These are phyloP conservation scores for Croton setiger DNA, from an alignment of 441 rosid species.

Conservation along the genomic window DNA sequence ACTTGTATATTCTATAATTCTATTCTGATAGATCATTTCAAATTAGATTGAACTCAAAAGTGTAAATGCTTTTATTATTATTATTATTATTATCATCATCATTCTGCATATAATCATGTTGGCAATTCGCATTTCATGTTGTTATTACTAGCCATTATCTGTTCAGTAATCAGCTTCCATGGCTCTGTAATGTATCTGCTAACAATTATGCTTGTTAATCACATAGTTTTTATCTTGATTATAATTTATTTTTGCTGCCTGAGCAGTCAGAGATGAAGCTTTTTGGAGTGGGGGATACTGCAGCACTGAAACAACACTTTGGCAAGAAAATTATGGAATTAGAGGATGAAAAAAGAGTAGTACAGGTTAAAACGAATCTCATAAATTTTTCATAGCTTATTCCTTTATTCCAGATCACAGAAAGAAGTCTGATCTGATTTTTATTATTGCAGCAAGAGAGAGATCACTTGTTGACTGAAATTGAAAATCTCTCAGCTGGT, in stretches of 20 bases:
- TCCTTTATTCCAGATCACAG: conserved; percentile 9
- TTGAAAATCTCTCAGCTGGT: conserved; percentile 73
- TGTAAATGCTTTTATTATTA: not conserved
- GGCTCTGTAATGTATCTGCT: not conserved
- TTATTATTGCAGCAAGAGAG: conserved; percentile 73
- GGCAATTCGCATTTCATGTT: not conserved
- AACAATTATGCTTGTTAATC: not conserved
- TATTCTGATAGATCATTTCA: not conserved
- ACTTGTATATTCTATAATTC: conserved; percentile 9
- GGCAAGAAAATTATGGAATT: conserved; percentile 92
- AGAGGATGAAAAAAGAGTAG: conserved; percentile 86
- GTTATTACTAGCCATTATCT: not conserved
- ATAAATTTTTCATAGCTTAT: conserved; percentile 9
- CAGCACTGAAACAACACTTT: conserved; percentile 87
- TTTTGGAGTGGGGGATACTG: conserved; percentile 64
- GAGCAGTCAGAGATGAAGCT: conserved; percentile 95
- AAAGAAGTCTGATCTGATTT: conserved; percentile 13
- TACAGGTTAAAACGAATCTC: conserved; percentile 56
- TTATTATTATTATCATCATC: not conserved
- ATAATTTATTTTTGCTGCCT: conserved; percentile 15
- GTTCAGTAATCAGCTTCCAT: conserved; percentile 2
- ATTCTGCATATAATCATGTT: not conserved
- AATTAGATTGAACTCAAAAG: not conserved
- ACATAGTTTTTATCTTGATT: conserved; percentile 5
- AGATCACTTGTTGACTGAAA: conserved; percentile 77